Conservation (phyloP, 495 filamentous ascomycete genomes). For the Penicillium fimorum region DNA sequence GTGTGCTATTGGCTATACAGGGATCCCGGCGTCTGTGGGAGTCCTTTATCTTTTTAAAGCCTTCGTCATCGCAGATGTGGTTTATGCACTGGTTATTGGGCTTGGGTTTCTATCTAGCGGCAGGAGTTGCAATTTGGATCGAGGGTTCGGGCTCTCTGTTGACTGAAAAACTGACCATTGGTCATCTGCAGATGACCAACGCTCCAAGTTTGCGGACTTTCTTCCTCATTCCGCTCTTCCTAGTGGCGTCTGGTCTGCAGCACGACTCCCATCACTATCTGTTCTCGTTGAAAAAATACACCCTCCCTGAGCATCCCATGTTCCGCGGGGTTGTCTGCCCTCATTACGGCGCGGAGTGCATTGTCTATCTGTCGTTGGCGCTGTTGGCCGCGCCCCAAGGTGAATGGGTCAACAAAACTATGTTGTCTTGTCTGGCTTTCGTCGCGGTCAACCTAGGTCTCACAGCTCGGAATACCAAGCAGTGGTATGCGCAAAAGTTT, state of each 20-base stretch:
- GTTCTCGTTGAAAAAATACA: slow-evolving; percentile 77
- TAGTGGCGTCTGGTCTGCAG: slow-evolving; percentile 74
- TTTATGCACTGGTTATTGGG: slow-evolving; percentile 78
- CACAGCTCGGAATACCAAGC: slow-evolving; percentile 71
- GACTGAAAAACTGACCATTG: slow-evolving; percentile 6
- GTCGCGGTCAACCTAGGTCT: slow-evolving; percentile 77
- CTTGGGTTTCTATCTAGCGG: slow-evolving; percentile 69
- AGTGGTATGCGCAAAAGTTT: slow-evolving; percentile 82
- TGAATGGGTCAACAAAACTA: slow-evolving; percentile 65
- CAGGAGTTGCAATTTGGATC: slow-evolving; percentile 77
- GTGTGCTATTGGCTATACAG: slow-evolving; percentile 72
- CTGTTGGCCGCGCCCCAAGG: slow-evolving; percentile 67
- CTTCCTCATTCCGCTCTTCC: slow-evolving; percentile 62
- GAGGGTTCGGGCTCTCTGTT: slow-evolving; percentile 59
- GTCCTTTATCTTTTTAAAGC: slow-evolving; percentile 58
- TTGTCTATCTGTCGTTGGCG: slow-evolving; percentile 78
- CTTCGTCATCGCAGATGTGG: slow-evolving; percentile 75
- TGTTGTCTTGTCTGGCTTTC: slow-evolving; percentile 67
- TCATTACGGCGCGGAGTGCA: slow-evolving; percentile 88
- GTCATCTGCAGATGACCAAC: slow-evolving; percentile 33
- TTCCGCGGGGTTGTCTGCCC: slow-evolving; percentile 75
- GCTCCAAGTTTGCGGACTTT: slow-evolving; percentile 58
- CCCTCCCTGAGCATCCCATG: slow-evolving; percentile 67
- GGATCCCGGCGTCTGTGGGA: slow-evolving; percentile 74
- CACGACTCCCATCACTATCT: slow-evolving; percentile 80